phyloP scores from a whole-genome alignment of 768 basidiomycete species.

The Lactarius deliciosus region DNA sequence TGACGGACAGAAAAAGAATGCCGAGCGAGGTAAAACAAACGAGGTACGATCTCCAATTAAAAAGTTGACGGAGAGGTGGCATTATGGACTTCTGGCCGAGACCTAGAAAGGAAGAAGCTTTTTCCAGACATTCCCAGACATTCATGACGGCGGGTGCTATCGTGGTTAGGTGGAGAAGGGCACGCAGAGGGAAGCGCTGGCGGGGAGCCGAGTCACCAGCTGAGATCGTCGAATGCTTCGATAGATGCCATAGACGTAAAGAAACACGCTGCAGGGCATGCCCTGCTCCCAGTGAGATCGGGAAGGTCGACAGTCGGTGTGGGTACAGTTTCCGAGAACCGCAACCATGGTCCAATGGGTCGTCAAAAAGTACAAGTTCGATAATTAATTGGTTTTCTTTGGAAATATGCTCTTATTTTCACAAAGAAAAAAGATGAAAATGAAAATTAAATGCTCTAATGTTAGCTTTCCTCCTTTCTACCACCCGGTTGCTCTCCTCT shows the following conservation, averaged over 20 bases:
- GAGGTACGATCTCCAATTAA: slow-evolving; percentile 18
- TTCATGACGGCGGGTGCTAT: slow-evolving; percentile 8
- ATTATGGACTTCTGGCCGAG: slow-evolving; percentile 22
- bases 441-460: not conserved
- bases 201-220: slow-evolving; percentile 17
- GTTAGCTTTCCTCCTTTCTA: slow-evolving; percentile 25
- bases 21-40: slow-evolving; percentile 12
- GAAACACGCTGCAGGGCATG: slow-evolving; percentile 23
- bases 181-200: slow-evolving; percentile 9
- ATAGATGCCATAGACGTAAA: slow-evolving; percentile 24
- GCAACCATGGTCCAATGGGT: not conserved
- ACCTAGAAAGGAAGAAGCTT: slow-evolving; percentile 22
- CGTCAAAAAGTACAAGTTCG: not conserved
- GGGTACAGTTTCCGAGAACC: slow-evolving; percentile 1
- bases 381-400: slow-evolving; percentile 1
- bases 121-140: slow-evolving; percentile 14
- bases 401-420: not conserved
- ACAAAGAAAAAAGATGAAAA: not conserved
- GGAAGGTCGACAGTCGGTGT: slow-evolving; percentile 20
- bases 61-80: slow-evolving; percentile 24
- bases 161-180: slow-evolving; percentile 10
- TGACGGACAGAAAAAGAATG: slow-evolving; percentile 21
- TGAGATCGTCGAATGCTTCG: slow-evolving; percentile 27
- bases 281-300: slow-evolving; percentile 25
- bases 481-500: slow-evolving; percentile 51